Base-by-base conservation (phyloP, 1,284 basidiomycete genomes). In the Malassezia restricta region DNA sequence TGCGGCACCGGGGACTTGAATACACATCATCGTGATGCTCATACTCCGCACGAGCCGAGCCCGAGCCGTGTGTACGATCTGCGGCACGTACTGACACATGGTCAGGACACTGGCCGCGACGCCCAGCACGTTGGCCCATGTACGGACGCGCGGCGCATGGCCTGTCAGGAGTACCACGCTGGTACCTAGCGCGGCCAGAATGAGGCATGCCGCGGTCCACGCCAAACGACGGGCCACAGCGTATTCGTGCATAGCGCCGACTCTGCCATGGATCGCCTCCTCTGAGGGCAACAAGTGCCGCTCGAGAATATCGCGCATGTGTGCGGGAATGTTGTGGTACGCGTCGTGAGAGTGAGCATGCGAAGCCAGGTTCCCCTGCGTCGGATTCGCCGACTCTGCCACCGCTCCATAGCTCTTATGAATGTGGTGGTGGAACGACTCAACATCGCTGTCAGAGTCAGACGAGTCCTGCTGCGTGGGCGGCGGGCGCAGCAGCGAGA, bases 21-120 rank as follows among this genome's bases (percentile, higher is more conserved):
- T 84, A 41, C 81, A 77, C 92, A 98, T 95, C 81, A 88, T 94
- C 1, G 83, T 84, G 59, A 96, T 85, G 63, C 85, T 90, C 20
- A 96, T 77, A 1, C 89, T 88, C 8, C 90, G 91, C 7, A 96
- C 91, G 6, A 91, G 79, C 64, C 83, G 83, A 35, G 80, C 76
- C 6, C 76, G 76, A 63, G 84, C 89, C 1, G 91, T 96, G 62
- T 85, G 82, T 24, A 80, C 64, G 37, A 96, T 79, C 73, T 96
- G 91, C 0, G 90, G 91, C 0, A 83, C 78, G 66, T 94, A 95
- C 74, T 96, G 90, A 17, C 85, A 76, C 0, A 81, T 80, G 0
- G 90, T 85, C 3, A 92, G 80, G 0, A 82, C 20, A 1, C 86
- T 84, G 3, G 86, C 85, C 0, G 82, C 80, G n/a, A 92, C 76